phyloP scores from a whole-genome alignment of 192 early-diverging fungal genomes.

The Coemansia sp. region DNA sequence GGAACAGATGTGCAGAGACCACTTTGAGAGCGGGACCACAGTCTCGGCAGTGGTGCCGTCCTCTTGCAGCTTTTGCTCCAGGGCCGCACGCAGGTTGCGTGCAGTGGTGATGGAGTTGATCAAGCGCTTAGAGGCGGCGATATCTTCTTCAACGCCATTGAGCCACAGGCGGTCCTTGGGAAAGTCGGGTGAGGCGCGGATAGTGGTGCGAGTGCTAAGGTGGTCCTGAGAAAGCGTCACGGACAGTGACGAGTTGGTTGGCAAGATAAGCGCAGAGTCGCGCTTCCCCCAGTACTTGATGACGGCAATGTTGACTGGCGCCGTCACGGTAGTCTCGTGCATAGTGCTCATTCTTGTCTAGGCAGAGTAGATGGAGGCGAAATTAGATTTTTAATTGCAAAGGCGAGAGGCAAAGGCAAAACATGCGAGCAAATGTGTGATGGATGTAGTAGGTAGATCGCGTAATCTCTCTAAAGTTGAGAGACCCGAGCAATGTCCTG shows the following conservation, averaged over 20 bases:
- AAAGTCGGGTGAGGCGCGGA: slow-evolving; percentile 67
- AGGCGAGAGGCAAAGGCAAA: too few species aligned
- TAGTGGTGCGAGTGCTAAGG: slow-evolving; percentile 92
- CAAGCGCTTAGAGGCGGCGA: slow-evolving; percentile 79
- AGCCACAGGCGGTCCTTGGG: slow-evolving; percentile 87
- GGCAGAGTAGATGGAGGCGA: not conserved
- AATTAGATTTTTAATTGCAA: not conserved
- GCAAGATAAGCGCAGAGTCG: slow-evolving; percentile 84
- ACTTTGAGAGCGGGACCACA: slow-evolving; percentile 56
- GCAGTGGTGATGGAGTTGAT: slow-evolving; percentile 80
- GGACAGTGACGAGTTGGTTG: slow-evolving; percentile 97
- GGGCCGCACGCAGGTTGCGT: slow-evolving; percentile 65
- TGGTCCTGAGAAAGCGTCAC: slow-evolving; percentile 96
- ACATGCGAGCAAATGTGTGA: too few species aligned
- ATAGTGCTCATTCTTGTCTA: slow-evolving; percentile 12
- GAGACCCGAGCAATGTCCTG: slow-evolving; percentile 36
- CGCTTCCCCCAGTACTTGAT: slow-evolving; percentile 99
- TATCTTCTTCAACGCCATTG: slow-evolving; percentile 88
- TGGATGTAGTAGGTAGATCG: not conserved
- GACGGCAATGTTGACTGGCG: slow-evolving; percentile 99
- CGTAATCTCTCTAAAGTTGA: slow-evolving; percentile 21
- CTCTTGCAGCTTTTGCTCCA: slow-evolving; percentile 57
- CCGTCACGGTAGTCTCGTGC: slow-evolving; percentile 78
- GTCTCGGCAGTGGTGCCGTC: slow-evolving; percentile 8
- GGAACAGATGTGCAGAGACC: slow-evolving; percentile 86